These are phyloP conservation scores for Boechera divaricarpa DNA, from an alignment of 345 rosid genomes.

Conservation along the genomic window DNA sequence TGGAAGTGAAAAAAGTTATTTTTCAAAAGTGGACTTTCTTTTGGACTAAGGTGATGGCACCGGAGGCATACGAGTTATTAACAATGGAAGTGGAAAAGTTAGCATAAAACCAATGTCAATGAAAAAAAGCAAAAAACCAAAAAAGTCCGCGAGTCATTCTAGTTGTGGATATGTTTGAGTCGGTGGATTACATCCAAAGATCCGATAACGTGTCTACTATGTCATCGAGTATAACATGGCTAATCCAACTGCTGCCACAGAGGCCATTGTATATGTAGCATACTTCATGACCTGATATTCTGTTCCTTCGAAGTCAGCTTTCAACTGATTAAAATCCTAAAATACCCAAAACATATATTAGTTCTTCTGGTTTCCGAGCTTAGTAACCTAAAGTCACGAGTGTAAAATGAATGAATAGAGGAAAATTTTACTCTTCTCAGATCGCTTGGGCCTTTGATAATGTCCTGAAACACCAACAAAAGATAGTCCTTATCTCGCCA, in stretches of 20 bases:
- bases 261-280: not conserved
- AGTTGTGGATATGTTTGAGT: not conserved
- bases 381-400: not conserved
- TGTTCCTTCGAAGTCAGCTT: not conserved
- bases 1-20: no score
- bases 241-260: not conserved
- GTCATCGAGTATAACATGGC: not conserved
- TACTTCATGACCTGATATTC: not conserved
- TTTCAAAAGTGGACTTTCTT: no score
- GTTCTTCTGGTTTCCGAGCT: not conserved
- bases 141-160: not conserved
- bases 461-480: not conserved
- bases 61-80: no score
- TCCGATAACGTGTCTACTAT: not conserved
- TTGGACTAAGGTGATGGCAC: no score
- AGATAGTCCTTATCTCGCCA: not conserved
- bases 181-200: not conserved
- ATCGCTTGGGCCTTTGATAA: no score
- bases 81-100: no score
- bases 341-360: not conserved
- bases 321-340: not conserved
- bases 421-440: not conserved
- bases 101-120: not conserved
- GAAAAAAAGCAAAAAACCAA: not conserved
- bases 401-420: not conserved